Conservation (phyloP, 768 basidiomycete species). For the Pleurotus eryngii region DNA sequence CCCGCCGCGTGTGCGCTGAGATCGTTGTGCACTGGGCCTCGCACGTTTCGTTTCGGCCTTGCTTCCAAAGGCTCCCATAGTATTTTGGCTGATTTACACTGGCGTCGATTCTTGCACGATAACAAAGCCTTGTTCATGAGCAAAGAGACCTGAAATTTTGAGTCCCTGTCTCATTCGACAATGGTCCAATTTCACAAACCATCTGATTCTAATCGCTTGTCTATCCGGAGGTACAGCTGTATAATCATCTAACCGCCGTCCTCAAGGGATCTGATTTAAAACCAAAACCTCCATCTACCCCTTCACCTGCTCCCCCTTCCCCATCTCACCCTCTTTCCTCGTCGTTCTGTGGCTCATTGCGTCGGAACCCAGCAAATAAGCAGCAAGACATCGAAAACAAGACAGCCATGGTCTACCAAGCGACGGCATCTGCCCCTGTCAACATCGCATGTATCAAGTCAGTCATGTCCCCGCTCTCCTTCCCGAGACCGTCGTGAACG, state of each 20-base stretch:
- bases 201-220: neutral
- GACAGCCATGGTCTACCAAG: conserved; percentile 63
- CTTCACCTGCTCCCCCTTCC: neutral
- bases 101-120: no score
- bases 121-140: no score
- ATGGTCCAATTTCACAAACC: neutral
- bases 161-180: conserved; percentile 4
- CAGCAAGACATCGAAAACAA: neutral
- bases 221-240: conserved; percentile 6
- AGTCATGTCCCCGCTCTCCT: conserved; percentile 11
- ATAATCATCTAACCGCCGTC: conserved; percentile 7
- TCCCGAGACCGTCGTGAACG: neutral
- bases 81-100: no score
- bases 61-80: no score
- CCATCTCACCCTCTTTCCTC: neutral
- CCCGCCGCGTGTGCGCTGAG: no score
- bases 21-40: no score
- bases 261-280: conserved; percentile 2
- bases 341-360: neutral
- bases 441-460: conserved; percentile 99
- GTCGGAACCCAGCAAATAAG: conserved; percentile 18
- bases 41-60: no score
- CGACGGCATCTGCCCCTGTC: conserved; percentile 89
- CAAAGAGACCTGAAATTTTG: no score
- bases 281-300: neutral